Conservation (phyloP, 306 rosid genomes). For the Rosa chinensis region DNA sequence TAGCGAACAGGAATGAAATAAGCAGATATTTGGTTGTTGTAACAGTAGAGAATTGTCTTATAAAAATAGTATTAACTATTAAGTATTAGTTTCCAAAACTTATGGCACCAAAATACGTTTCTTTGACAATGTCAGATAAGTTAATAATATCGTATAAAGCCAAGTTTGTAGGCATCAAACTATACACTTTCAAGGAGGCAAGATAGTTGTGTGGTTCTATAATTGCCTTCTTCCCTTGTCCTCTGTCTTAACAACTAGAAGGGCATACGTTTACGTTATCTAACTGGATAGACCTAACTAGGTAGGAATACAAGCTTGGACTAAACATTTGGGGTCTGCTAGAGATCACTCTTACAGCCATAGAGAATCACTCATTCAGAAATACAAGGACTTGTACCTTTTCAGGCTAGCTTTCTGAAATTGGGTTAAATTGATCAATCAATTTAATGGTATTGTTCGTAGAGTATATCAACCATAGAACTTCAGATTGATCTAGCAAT, state of each 20-base stretch:
- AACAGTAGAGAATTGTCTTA: not conserved
- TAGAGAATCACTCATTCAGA: not conserved
- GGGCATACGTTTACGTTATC: conserved; percentile 4
- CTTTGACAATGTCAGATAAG: conserved; percentile 20
- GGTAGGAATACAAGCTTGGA: not conserved
- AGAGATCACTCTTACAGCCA: not conserved
- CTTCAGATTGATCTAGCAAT: not conserved
- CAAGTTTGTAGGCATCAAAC: conserved; percentile 16
- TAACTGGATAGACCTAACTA: not conserved
- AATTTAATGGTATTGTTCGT: not conserved
- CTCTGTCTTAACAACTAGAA: not conserved
- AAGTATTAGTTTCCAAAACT: not conserved
- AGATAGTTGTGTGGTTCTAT: conserved; percentile 12
- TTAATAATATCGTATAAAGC: not conserved
- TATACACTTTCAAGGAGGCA: conserved; percentile 22
- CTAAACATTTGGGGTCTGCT: not conserved
- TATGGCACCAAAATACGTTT: conserved; percentile 9
- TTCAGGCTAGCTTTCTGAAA: not conserved
- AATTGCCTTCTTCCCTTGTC: not conserved
- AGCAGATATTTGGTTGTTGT: not conserved
- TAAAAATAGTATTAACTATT: too few relatives aligned
- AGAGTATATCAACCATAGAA: not conserved
- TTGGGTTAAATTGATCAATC: not conserved
- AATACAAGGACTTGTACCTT: not conserved
- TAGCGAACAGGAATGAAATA: conserved; percentile 2